Conservation (phyloP, 768 basidiomycete genomes). For the Boletus coccyginus region DNA sequence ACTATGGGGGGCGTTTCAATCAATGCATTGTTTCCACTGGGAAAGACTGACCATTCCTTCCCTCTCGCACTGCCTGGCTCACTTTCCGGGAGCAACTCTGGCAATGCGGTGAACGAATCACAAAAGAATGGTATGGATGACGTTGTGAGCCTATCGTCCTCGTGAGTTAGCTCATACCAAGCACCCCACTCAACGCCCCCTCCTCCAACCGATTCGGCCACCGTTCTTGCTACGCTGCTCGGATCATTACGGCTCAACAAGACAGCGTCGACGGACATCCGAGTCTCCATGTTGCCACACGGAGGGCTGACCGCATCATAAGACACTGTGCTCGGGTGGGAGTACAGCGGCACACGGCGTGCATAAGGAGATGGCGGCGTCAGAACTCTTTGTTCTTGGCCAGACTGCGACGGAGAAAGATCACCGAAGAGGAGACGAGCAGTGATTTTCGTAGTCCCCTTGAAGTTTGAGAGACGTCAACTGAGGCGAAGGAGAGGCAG, state of each 20-base stretch:
- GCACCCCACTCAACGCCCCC: slow-evolving; percentile 57
- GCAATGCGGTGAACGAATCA: slow-evolving; percentile 50
- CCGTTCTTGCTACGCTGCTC: slow-evolving; percentile 37
- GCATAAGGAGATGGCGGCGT: slow-evolving; percentile 56
- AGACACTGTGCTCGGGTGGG: slow-evolving; percentile 46
- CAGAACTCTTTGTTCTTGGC: slow-evolving; percentile 25
- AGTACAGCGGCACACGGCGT: slow-evolving; percentile 53
- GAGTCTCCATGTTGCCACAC: slow-evolving; percentile 39
- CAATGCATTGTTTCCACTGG: not conserved
- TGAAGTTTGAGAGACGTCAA: not conserved
- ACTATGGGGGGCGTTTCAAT: slow-evolving; percentile 26
- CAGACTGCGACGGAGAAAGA: slow-evolving; percentile 35
- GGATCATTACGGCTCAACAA: slow-evolving; percentile 40
- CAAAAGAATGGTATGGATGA: slow-evolving; percentile 54
- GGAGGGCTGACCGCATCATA: slow-evolving; percentile 18
- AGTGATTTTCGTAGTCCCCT: slow-evolving; percentile 48
- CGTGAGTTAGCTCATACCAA: slow-evolving; percentile 47
- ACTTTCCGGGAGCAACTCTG: slow-evolving; percentile 44
- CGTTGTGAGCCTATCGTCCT: slow-evolving; percentile 45
- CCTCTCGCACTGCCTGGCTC: slow-evolving; percentile 33
- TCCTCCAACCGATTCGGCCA: slow-evolving; percentile 43
- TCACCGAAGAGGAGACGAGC: slow-evolving; percentile 57
- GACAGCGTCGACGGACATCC: slow-evolving; percentile 40
- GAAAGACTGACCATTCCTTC: slow-evolving; percentile 13
- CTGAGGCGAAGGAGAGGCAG: not conserved